These are phyloP conservation scores for Pyrenula massariospora DNA, from an alignment of 495 filamentous ascomycete genomes.

Conservation along the genomic window DNA sequence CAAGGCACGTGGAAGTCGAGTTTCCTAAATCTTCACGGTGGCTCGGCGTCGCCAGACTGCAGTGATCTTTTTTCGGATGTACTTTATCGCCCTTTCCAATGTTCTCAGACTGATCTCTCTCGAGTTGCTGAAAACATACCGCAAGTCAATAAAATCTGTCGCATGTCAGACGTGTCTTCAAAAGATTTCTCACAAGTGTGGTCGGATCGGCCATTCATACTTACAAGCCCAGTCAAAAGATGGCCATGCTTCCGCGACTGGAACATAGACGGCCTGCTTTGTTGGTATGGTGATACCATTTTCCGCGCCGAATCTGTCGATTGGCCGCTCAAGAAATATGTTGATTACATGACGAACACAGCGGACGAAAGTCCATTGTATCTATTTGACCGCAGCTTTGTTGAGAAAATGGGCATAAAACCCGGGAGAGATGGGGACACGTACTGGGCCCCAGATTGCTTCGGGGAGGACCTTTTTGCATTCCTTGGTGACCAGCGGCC, in stretches of 20 bases:
- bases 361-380: slow-evolving; percentile 86
- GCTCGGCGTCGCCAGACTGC: slow-evolving; percentile 48
- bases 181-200: slow-evolving; percentile 65
- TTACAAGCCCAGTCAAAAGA: slow-evolving; percentile 68
- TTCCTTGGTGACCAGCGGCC: slow-evolving; percentile 71
- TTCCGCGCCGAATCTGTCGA: slow-evolving; percentile 93
- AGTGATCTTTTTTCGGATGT: slow-evolving; percentile 80
- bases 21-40: slow-evolving; percentile 48
- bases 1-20: slow-evolving; percentile 80
- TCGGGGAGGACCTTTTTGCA: slow-evolving; percentile 80
- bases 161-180: slow-evolving; percentile 53
- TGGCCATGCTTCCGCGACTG: slow-evolving; percentile 76
- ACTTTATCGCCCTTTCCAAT: slow-evolving; percentile 84
- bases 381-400: slow-evolving; percentile 80
- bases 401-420: slow-evolving; percentile 69
- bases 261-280: slow-evolving; percentile 52
- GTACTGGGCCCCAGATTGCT: slow-evolving; percentile 81
- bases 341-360: slow-evolving; percentile 72
- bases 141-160: slow-evolving; percentile 54
- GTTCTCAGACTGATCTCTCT: slow-evolving; percentile 58
- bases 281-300: slow-evolving; percentile 47
- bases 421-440: slow-evolving; percentile 45
- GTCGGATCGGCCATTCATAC: slow-evolving; percentile 76
- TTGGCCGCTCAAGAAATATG: slow-evolving; percentile 73
- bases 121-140: slow-evolving; percentile 66